Evolutionary conservation across 2,329 filamentous ascomycete genomes (phyloP).

Genomic region (Curvularia hawaiiensis): DNA sequence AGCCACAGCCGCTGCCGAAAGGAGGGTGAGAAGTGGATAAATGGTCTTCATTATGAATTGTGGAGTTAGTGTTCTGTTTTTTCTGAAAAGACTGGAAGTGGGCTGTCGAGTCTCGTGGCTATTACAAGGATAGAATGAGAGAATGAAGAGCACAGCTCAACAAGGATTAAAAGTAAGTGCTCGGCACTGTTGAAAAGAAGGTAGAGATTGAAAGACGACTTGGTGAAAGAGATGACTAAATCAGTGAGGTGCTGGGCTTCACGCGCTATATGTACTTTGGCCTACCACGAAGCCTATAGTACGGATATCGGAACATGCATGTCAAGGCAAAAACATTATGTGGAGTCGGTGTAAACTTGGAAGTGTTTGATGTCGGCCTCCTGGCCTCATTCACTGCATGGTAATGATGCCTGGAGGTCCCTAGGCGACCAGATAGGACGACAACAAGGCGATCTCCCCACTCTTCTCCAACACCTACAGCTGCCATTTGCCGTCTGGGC

Average conservation of each 20-base stretch:
- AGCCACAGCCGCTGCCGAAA: constrained; percentile 25
- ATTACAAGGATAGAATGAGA: constrained; percentile 16
- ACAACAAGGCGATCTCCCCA: constrained; percentile 16
- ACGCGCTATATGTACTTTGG: constrained; percentile 19
- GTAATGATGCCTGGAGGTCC: constrained; percentile 18
- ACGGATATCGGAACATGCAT: constrained; percentile 8
- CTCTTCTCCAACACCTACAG: constrained; percentile 23
- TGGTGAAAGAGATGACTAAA: constrained; percentile 11
- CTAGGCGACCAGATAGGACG: constrained; percentile 15
- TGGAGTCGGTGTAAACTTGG: constrained; percentile 13
- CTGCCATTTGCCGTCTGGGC: constrained; percentile 6
- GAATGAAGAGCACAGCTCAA: constrained; percentile 33
- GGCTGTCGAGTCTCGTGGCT: constrained; percentile 4
- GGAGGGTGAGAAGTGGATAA: constrained; percentile 30
- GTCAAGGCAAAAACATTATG: constrained; percentile 18
- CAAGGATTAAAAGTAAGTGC: constrained; percentile 27
- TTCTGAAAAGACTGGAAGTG: constrained; percentile 4
- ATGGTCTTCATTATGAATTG: constrained; percentile 32
- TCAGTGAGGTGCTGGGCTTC: constrained; percentile 1
- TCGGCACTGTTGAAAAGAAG: constrained; percentile 28
- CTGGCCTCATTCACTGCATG: constrained; percentile 10
- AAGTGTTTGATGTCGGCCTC: constrained; percentile 20
- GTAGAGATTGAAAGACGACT: constrained; percentile 14
- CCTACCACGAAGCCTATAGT: constrained; percentile 8
- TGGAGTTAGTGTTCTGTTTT: background rate